A percentile compares a stretch with the other conserved stretches of the same genome.
Conservation (phyloP, 176 grass and related monocot genomes). For the Hsuehochloa calcarea region DNA sequence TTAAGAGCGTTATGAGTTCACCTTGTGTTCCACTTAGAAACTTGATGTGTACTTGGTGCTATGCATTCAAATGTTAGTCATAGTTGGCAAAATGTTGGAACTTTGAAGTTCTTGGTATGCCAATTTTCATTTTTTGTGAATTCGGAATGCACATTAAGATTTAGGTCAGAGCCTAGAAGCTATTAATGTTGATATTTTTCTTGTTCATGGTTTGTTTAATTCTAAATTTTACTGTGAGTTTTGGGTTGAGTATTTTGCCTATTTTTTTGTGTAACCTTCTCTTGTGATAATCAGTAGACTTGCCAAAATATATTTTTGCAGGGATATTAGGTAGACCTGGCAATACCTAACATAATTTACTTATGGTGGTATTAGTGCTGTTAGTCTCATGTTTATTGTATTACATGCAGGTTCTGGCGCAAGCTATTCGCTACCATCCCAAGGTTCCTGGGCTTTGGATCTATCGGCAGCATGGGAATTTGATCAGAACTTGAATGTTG, state of each 20-base stretch:
- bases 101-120: not conserved
- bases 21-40: not conserved
- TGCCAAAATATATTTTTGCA: not conserved
- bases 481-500: conserved; percentile 91
- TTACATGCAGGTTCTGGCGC: conserved; percentile 34
- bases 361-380: not conserved
- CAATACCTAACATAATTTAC: not conserved
- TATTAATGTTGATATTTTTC: not conserved
- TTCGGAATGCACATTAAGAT: not conserved
- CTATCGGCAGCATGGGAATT: conserved; percentile 95
- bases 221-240: not conserved
- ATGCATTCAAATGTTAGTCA: not conserved
- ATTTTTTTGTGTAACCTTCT: not conserved
- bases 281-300: not conserved
- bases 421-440: conserved; percentile 79
- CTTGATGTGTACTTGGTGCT: not conserved
- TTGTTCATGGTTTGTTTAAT: not conserved
- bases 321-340: not conserved
- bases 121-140: not conserved
- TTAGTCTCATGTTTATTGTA: conserved; percentile 10
- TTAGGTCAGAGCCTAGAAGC: not conserved
- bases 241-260: not conserved
- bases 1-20: not conserved
- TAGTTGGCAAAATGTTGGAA: not conserved
- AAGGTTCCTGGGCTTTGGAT: conserved; percentile 90